phyloP scores from a whole-genome alignment of 2,329 filamentous ascomycete species.

The Blastomyces gilchristii region DNA sequence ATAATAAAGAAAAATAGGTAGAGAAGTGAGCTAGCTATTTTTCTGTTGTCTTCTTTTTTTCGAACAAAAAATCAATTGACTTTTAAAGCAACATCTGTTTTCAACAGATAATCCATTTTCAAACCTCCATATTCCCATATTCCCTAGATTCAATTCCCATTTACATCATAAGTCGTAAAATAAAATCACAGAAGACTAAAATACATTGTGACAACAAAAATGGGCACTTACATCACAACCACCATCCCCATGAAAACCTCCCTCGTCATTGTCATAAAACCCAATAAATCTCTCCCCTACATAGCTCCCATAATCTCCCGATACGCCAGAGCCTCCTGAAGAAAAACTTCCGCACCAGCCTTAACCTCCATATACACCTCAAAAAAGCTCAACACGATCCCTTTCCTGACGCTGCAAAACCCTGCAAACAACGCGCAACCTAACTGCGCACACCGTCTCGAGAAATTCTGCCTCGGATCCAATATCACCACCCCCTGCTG shows the following conservation, averaged over 20 bases:
- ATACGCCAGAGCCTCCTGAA: constrained; percentile 24
- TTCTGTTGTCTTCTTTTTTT: too few relatives aligned
- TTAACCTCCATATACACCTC: constrained; percentile 20
- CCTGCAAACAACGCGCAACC: constrained; percentile 26
- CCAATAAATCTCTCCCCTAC: neutral
- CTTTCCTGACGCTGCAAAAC: constrained; percentile 19
- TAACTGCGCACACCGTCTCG: constrained; percentile 21
- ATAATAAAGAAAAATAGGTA: neutral
- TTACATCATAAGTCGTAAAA: constrained; percentile 1
- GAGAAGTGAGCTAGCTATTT: neutral
- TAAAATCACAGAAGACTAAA: neutral
- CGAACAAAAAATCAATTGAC: neutral
- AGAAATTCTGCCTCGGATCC: constrained; percentile 15
- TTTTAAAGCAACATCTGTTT: neutral
- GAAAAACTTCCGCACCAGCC: constrained; percentile 20
- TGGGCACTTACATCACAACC: neutral
- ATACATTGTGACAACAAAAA: neutral
- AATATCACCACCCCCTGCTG: constrained; percentile 1
- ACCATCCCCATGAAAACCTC: neutral
- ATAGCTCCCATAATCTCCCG: constrained; percentile 12
- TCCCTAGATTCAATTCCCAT: neutral
- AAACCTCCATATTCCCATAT: neutral
- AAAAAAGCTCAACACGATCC: constrained; percentile 16
- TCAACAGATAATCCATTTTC: neutral
- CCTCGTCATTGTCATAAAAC: neutral